phyloP scores from a whole-genome alignment of 2,329 filamentous ascomycete genomes.

The Hypomyces rosellus region DNA sequence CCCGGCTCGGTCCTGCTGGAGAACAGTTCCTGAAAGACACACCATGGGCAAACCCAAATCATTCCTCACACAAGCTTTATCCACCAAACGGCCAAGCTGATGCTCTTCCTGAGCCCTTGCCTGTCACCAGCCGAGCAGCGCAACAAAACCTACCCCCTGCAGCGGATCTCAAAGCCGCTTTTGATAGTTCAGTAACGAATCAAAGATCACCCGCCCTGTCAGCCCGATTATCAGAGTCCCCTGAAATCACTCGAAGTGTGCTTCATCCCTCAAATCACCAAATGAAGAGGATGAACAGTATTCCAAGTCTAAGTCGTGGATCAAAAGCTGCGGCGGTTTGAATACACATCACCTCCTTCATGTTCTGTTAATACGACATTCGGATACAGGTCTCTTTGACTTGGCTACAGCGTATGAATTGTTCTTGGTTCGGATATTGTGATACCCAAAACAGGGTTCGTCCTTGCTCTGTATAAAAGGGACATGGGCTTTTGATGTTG shows the following conservation, averaged over 20 bases:
- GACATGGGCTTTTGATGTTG: conserved; percentile 14
- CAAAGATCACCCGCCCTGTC: conserved; percentile 23
- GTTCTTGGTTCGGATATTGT: conserved; percentile 27
- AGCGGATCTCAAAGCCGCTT: conserved; percentile 18
- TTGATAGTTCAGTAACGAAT: conserved; percentile 18
- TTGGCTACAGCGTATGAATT: conserved; percentile 11
- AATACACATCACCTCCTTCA: conserved; percentile 5
- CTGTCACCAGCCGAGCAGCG: conserved; percentile 15
- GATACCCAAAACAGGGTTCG: conserved; percentile 30
- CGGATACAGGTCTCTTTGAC: background rate
- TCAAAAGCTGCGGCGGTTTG: conserved; percentile 31
- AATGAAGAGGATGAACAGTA: conserved; percentile 27
- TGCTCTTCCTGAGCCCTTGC: conserved; percentile 11
- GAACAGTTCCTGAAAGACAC: conserved; percentile 86
- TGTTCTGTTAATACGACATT: conserved; percentile 5
- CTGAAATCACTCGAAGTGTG: conserved; percentile 37
- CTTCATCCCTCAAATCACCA: conserved; percentile 26
- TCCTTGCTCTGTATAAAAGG: conserved; percentile 19
- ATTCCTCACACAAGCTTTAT: conserved; percentile 56
- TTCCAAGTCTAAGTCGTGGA: conserved; percentile 25
- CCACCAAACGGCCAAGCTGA: conserved; percentile 26
- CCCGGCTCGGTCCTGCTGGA: conserved; percentile 58
- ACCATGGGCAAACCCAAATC: conserved; percentile 87
- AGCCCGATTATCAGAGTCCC: conserved; percentile 32
- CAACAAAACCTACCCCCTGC: conserved; percentile 15